Evolutionary conservation across 768 basidiomycete genomes (phyloP), one percentile per base, ranked within the genome.

Genomic region (Sarcodon aspratus): DNA sequence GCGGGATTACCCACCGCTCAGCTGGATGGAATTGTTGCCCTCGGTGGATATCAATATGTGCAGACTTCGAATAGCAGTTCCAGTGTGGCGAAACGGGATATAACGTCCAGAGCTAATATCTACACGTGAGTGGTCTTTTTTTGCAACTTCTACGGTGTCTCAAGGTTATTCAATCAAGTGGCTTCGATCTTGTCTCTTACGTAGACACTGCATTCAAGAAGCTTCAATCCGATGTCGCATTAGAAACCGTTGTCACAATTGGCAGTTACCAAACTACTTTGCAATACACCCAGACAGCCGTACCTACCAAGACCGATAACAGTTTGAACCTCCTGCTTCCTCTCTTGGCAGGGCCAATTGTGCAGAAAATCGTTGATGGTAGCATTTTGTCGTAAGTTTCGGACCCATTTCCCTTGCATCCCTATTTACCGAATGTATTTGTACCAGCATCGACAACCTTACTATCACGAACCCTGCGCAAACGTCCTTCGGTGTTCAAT

Each of bases 311-410:
- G 21, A 86, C 85, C 0, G 85, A 85, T 57, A 58, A 70, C 13
- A 78, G 69, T 40, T 66, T 87, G 48, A 68, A 82, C 52, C 61
- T 82, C 34, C 76, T 87, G 47, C 67, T 88, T 6, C 85, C 83
- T 6, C 57, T 82, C 37, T 72, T 88, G 50, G 85, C 85, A 0
- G 69, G 76, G 47, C 85, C 85, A 4, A 85, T 88, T 48, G 84
- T 87, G 6, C 82, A 86, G 60, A 77, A 75, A 52, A 72, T 87
- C 49, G 80, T 87, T 37, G 68, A 72, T 6, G 76, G 69, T 13
- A 74, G 80, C 13, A 60, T 67, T 7, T 61, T 86, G 45, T 73
- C 76, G 81, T 79, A 52, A 12, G 65, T 53, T 42, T 34, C 5
- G 2, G 21, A 27, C 21, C 21, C 21, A 6, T 27, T 12, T 6